Evolutionary conservation across 2,329 filamentous ascomycete genomes (phyloP).

Genomic region (Uncinocarpus reesii): DNA sequence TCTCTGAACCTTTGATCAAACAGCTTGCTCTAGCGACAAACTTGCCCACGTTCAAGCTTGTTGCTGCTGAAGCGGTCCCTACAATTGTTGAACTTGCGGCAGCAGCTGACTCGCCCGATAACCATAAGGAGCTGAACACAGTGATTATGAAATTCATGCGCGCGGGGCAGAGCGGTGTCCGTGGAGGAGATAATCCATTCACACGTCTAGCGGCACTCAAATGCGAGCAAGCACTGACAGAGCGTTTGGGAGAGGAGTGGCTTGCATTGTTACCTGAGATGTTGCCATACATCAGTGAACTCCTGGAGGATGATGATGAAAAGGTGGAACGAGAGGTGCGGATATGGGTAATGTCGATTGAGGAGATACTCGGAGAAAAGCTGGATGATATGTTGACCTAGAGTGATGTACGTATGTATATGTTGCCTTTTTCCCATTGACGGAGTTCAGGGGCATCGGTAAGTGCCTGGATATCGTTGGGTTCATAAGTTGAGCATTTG

Average conservation of each 20-base stretch:
- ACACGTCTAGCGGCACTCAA: constrained; percentile 73
- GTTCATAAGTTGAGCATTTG: constrained; percentile 2
- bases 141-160: constrained; percentile 68
- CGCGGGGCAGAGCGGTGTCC: constrained; percentile 34
- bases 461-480: neutral
- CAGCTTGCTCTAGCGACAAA: constrained; percentile 48
- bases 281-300: constrained; percentile 87
- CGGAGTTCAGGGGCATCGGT: neutral
- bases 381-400: constrained; percentile 86
- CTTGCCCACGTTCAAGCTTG: constrained; percentile 37
- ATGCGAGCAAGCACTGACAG: constrained; percentile 69
- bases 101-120: constrained; percentile 72
- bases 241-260: constrained; percentile 85
- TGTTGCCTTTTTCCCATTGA: neutral
- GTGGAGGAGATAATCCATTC: constrained; percentile 48
- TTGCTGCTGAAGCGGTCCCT: constrained; percentile 52
- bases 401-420: constrained; percentile 3
- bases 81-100: constrained; percentile 69
- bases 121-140: constrained; percentile 81
- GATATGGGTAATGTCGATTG: constrained; percentile 82
- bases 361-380: constrained; percentile 79
- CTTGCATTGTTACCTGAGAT: constrained; percentile 83
- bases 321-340: constrained; percentile 80
- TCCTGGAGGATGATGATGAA: constrained; percentile 95
- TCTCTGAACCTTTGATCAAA: constrained; percentile 58